These are phyloP conservation scores for Ephemerocybe angulata DNA, from an alignment of 768 basidiomycete genomes.

Conservation along the genomic window DNA sequence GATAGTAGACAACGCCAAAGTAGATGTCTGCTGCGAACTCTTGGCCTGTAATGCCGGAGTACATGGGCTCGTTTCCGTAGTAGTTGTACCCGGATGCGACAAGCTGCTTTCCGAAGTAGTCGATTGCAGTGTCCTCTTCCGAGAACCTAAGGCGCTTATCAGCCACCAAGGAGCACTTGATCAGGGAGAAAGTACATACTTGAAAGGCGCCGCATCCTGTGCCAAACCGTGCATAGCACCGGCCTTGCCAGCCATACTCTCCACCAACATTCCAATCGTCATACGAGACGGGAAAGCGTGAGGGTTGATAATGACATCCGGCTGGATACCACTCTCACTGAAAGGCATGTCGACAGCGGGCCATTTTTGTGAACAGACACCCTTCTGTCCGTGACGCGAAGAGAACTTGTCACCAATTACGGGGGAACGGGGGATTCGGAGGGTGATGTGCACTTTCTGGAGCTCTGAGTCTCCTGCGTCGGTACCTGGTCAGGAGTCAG, in stretches of 20 bases:
- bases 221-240: conserved; percentile 98
- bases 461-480: conserved; percentile 86
- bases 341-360: conserved; percentile 98
- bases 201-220: conserved; percentile 98
- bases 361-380: conserved; percentile 99
- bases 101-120: conserved; percentile 96
- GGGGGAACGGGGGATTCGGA: conserved; percentile 90
- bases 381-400: conserved; percentile 97
- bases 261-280: conserved; percentile 99
- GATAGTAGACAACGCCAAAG: conserved; percentile 97
- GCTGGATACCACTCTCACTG: conserved; percentile 97
- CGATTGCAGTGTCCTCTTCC: conserved; percentile 94
- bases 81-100: conserved; percentile 95
- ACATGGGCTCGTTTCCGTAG: conserved; percentile 99
- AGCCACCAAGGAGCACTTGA: conserved; percentile 7
- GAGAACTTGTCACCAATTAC: conserved; percentile 99
- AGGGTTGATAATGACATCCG: conserved; percentile 98
- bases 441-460: conserved; percentile 89
- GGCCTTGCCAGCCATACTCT: conserved; percentile 99
- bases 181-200: conserved; percentile 46
- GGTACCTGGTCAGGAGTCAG: conserved; percentile 47
- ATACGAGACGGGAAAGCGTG: conserved; percentile 99
- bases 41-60: conserved; percentile 97
- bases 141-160: conserved; percentile 60
- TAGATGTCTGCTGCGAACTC: conserved; percentile 99